Evolutionary conservation across 2,329 filamentous ascomycete genomes (phyloP), one percentile per base, ranked within the genome.

Genomic region (Colletotrichum sp.): DNA sequence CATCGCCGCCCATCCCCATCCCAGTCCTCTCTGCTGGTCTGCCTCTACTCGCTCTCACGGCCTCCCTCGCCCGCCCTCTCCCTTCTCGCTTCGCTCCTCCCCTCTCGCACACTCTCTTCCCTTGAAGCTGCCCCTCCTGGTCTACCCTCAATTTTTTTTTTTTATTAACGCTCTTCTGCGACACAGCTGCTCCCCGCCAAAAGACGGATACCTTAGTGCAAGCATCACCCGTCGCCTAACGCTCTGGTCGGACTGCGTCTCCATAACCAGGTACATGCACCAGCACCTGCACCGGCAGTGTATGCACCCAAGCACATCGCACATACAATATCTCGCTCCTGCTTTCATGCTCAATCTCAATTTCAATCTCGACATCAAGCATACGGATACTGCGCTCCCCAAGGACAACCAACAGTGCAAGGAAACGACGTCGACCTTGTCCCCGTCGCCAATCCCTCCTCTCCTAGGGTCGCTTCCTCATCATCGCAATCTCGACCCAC

Each of bases 401-500:
- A 63, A 30, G 32, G 30, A 69, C 67, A 21, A 76, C 73, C 73
- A 72, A 72, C 73, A 72, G 52, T n/a, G 18, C 39, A 49, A 49
- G 34, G 34, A 49, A 32, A 34, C 60, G 24, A 28, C 68, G 57
- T 21, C 55, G 44, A 63, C 39, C 39, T 49, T 49, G 39, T 49
- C 73, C 63, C 65, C 68, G 63, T 44, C 57, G 68, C 63, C 73
- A 64, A 72, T 71, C 73, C 69, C 72, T 65, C 73, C 36, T 66
- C 64, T 67, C 32, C 63, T 62, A 68, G 73, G 73, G 63, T 76
- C 32, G 73, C 69, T 72, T 75, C 62, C 69, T 76, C 73, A 72
- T 68, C 73, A 76, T 75, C 55, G 69, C 69, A 75, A 75, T 76
- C 73, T 76, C 69, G 73, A 76, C 73, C 73, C 73, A 76, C 73